These are phyloP conservation scores for Colletotrichum sp. DNA, from an alignment of 2,329 filamentous ascomycete genomes.

Conservation along the genomic window DNA sequence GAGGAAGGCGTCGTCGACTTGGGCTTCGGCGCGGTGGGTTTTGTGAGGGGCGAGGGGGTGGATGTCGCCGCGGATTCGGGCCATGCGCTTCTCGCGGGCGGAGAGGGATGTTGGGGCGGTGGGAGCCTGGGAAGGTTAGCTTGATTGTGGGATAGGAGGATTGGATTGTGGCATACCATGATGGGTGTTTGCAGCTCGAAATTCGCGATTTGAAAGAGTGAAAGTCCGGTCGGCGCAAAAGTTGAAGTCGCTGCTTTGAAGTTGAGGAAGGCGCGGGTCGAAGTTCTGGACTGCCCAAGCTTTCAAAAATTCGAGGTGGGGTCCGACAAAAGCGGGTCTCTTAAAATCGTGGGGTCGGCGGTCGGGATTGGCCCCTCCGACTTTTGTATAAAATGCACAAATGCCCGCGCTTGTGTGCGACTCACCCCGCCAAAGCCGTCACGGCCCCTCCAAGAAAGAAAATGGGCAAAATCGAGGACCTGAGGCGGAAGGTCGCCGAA, in stretches of 20 bases:
- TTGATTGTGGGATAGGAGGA: background rate
- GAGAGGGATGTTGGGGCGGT: slow-evolving; percentile 57
- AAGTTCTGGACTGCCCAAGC: background rate
- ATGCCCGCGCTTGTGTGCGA: background rate
- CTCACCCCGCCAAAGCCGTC: background rate
- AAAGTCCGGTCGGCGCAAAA: background rate
- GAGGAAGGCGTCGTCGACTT: slow-evolving; percentile 64
- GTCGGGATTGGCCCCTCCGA: slow-evolving; percentile 12
- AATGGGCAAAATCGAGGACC: slow-evolving; percentile 45
- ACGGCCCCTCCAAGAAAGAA: background rate
- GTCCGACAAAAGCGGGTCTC: background rate
- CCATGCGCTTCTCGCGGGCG: slow-evolving; percentile 60
- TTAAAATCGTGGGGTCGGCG: background rate
- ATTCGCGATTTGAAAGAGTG: rapidly evolving
- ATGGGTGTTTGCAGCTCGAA: background rate
- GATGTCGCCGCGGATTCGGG: slow-evolving; percentile 53
- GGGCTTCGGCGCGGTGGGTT: slow-evolving; percentile 55
- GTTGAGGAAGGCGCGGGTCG: background rate
- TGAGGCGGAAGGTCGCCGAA: slow-evolving; percentile 52
- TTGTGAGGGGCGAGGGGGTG: slow-evolving; percentile 58
- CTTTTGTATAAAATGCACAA: background rate
- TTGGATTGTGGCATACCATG: background rate
- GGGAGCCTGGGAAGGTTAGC: slow-evolving; percentile 21
- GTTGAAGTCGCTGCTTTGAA: background rate
- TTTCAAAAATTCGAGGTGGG: slow-evolving; percentile 20